Evolutionary conservation across 164 flowering plant species (phyloP), one percentile per base, ranked within the genome.

Genomic region (Litsea cubeba): DNA sequence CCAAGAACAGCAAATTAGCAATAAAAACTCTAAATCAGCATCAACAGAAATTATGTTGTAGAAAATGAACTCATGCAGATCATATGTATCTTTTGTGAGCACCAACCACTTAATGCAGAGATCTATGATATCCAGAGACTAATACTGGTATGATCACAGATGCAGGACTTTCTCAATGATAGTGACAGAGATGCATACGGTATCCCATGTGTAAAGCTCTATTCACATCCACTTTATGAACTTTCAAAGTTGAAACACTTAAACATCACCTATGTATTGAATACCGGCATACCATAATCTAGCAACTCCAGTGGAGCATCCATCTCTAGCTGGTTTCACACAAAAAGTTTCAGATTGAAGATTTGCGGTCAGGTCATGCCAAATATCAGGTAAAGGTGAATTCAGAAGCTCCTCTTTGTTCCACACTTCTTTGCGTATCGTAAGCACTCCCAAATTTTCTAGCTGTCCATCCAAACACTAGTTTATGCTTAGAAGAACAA

Each of bases 231-330:
- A 54, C n/a, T 54, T 54, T 54, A 54, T 54, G 12, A 54, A 54
- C n/a, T 54, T 54, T 54, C 60, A 40, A 40, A 40, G 46, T 40
- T 54, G 60, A 54, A 54, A 18, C 60, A 54, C n/a, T 3, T 17
- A 54, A 54, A 15, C 60, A 58, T 17, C 5, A 63, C 1, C 3
- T 23, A 63, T 12, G 24, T 63, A 63, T 10, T 63, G 66, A 22
- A 63, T 10, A 12, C 28, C 40, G 50, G 73, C 17, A 22, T 84
- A 91, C 98, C 97, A 81, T 73, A 94, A 79, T 81, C 95, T 88
- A 69, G 97, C 98, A 80, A 94, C 98, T 69, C 98, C 97, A 77
- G 98, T 94, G 2, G 98, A 94, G 85, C 98, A 94, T 54, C 98
- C 98, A 85, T 94, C 97, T 81, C 90, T 86, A 67, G 94, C 91